A percentile compares a stretch with the other conserved stretches of the same genome.
phyloP scores from a whole-genome alignment of 208 protist species.

The Trypanosoma rangeli region DNA sequence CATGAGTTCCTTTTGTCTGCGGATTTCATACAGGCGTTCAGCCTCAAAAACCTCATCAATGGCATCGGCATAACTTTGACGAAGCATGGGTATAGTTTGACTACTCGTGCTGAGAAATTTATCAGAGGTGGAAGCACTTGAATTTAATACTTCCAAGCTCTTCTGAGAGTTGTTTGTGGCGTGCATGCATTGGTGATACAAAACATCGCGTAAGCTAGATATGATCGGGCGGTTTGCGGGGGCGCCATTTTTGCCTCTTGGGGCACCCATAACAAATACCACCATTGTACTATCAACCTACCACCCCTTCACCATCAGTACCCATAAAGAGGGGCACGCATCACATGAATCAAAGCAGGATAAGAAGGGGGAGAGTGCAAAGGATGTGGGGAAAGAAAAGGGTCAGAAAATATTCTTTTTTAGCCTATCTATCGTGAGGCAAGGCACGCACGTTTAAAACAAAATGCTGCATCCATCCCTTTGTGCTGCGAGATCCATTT shows the following conservation, averaged over 20 bases:
- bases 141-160: background rate
- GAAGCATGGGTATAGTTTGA: background rate
- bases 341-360: background rate
- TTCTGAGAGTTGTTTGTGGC: background rate
- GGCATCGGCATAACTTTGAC: conserved; percentile 1
- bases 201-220: conserved; percentile 1
- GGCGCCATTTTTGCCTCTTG: conserved; percentile 17
- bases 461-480: too few species aligned
- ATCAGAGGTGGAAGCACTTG: background rate
- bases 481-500: background rate
- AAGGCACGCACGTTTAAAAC: too few species aligned
- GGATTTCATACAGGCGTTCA: conserved; percentile 7
- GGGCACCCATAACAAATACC: conserved; percentile 27
- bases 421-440: too few species aligned
- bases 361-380: background rate
- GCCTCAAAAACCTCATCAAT: conserved; percentile 12
- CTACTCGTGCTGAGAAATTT: background rate
- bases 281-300: conserved; percentile 13
- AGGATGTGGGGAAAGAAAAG: background rate
- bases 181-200: background rate
- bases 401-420: background rate
- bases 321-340: background rate
- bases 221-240: conserved; percentile 23
- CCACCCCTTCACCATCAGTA: background rate
- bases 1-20: conserved; percentile 16